Percentiles rank a stretch among this genome's conserved stretches.
These are phyloP conservation scores for Chenopodium formosanum DNA, from an alignment of 148 eudicot genomes.

Conservation along the genomic window DNA sequence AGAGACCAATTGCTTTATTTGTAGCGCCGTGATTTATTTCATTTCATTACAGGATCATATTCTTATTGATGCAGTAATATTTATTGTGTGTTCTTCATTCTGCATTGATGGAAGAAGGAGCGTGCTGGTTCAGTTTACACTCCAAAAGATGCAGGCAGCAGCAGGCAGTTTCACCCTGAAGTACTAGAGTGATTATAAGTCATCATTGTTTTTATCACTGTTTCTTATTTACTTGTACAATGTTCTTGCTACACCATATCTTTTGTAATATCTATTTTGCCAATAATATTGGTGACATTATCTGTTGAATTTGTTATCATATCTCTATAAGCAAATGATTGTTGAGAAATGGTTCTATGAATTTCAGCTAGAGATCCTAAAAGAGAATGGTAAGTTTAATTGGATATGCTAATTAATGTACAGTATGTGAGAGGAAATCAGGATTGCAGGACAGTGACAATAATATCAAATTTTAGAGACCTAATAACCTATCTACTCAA, in stretches of 20 bases:
- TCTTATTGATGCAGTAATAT: background rate
- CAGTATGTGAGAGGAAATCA: too few relatives aligned
- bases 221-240: background rate
- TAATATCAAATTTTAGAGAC: too few relatives aligned
- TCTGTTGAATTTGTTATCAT: too few relatives aligned
- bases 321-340: background rate
- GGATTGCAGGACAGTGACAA: too few relatives aligned
- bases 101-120: background rate
- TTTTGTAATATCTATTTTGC: background rate
- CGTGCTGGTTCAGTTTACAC: background rate
- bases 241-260: background rate
- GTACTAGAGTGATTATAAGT: background rate
- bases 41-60: background rate
- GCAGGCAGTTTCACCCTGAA: background rate
- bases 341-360: background rate
- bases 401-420: background rate
- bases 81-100: background rate
- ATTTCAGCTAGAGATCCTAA: background rate
- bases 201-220: background rate
- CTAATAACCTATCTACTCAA: too few relatives aligned
- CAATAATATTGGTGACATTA: background rate
- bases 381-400: background rate
- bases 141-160: constrained; percentile 11
- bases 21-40: background rate
- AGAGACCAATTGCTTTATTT: background rate